Evolutionary conservation across 805 yeast species (phyloP).

Genomic region (Starmerella davenportii): DNA sequence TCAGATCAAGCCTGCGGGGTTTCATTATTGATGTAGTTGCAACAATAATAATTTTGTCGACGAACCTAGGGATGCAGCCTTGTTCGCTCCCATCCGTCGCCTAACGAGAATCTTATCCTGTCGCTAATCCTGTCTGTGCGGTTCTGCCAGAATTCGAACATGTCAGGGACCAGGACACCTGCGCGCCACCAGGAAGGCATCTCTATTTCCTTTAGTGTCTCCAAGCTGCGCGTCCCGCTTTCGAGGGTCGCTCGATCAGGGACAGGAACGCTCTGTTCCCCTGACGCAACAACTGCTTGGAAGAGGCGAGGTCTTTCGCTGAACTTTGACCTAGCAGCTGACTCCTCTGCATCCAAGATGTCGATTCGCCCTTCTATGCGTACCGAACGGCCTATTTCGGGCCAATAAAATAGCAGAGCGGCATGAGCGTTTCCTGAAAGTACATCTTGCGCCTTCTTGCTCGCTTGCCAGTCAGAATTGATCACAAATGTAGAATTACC

Average conservation of each 20-base stretch:
- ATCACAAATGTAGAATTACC: constrained; percentile 53
- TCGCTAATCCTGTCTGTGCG: constrained; percentile 78
- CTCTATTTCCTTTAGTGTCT: constrained; percentile 24
- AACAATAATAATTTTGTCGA: too few relatives aligned
- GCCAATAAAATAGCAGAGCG: constrained; percentile 82
- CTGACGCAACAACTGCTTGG: constrained; percentile 88
- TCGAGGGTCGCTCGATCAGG: constrained; percentile 46
- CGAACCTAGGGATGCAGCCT: too few relatives aligned
- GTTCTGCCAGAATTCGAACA: constrained; percentile 96
- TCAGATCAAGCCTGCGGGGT: too few relatives aligned
- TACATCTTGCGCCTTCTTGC: constrained; percentile 60
- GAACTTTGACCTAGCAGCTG: constrained; percentile 44
- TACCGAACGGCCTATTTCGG: constrained; percentile 72
- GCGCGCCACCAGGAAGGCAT: constrained; percentile 96
- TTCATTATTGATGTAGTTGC: too few relatives aligned
- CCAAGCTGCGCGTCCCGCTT: constrained; percentile 1
- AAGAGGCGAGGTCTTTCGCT: constrained; percentile 80
- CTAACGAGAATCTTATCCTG: constrained; percentile 52
- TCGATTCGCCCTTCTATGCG: constrained; percentile 77
- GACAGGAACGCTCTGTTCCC: constrained; percentile 60
- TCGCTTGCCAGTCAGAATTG: constrained; percentile 76
- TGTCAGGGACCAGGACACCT: constrained; percentile 64
- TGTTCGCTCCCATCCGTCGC: too few relatives aligned
- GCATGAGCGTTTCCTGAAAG: constrained; percentile 49
- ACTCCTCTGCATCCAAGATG: constrained; percentile 48